Percentiles rank a stretch among this genome's conserved stretches.
These are phyloP conservation scores for Adansonia madagascariensis DNA, from an alignment of 441 rosid genomes.

Conservation along the genomic window DNA sequence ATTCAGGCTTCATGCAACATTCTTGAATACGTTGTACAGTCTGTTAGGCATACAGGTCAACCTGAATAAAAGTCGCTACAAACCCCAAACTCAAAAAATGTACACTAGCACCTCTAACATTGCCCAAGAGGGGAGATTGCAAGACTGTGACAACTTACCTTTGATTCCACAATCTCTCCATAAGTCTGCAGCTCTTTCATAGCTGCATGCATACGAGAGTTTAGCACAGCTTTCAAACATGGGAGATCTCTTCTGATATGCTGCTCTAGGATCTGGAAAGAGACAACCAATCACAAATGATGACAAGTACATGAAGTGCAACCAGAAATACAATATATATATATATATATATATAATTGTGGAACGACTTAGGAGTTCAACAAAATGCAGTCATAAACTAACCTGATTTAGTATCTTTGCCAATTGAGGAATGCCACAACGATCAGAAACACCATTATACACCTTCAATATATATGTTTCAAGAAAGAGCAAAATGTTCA, in stretches of 20 bases:
- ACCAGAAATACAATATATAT: neutral
- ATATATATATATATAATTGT: neutral
- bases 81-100: neutral
- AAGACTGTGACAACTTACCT: constrained; percentile 39
- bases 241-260: constrained; percentile 64
- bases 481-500: neutral
- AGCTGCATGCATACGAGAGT: constrained; percentile 48
- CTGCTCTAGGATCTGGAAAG: constrained; percentile 57
- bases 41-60: neutral
- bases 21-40: neutral
- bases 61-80: neutral
- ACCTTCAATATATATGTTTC: constrained; percentile 41
- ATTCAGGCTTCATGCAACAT: neutral
- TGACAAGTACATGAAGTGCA: neutral
- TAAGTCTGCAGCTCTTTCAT: constrained; percentile 53
- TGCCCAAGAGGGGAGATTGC: neutral
- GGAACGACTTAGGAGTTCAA: neutral
- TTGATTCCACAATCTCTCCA: constrained; percentile 56
- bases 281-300: neutral
- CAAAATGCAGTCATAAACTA: constrained; percentile 15
- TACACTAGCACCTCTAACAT: neutral
- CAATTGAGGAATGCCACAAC: constrained; percentile 63
- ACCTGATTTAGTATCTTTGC: constrained; percentile 77
- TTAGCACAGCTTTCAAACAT: constrained; percentile 55
- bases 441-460: constrained; percentile 60